Percentiles rank a stretch among this genome's conserved stretches.
phyloP scores from a whole-genome alignment of 805 yeast species.

The Yamadazyma scolyti region DNA sequence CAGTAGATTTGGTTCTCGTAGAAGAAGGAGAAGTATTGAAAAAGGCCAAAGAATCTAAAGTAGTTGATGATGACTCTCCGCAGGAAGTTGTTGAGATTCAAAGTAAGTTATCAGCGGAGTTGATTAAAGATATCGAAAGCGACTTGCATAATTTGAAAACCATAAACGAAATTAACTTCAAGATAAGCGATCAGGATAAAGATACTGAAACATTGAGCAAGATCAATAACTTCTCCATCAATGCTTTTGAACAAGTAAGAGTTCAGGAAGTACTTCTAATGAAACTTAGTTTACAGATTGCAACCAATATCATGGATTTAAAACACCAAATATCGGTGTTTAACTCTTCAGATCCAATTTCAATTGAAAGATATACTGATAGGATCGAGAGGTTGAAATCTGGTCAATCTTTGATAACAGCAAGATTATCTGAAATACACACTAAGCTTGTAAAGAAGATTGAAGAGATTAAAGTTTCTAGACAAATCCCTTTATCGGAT shows the following conservation, averaged over 20 bases:
- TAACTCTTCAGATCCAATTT: not conserved
- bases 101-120: constrained; percentile 1
- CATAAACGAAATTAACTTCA: not conserved
- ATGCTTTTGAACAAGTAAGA: constrained; percentile 13
- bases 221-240: constrained; percentile 18
- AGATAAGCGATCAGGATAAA: constrained; percentile 1
- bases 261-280: constrained; percentile 14
- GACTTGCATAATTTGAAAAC: constrained; percentile 3
- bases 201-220: constrained; percentile 3
- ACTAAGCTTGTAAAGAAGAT: constrained; percentile 18
- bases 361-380: constrained; percentile 1
- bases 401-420: constrained; percentile 4
- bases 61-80: too few species aligned
- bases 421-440: constrained; percentile 18
- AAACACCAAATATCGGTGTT: constrained; percentile 9
- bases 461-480: constrained; percentile 17
- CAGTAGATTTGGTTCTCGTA: not conserved
- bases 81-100: constrained; percentile 1
- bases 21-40: not conserved
- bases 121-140: constrained; percentile 4
- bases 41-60: too few species aligned
- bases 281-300: constrained; percentile 16
- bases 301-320: constrained; percentile 21
- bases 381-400: constrained; percentile 11
- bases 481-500: constrained; percentile 27